A percentile compares a stretch with the other conserved stretches of the same genome.
Conservation (phyloP, 768 basidiomycete genomes). For the Pisolithus albus region DNA sequence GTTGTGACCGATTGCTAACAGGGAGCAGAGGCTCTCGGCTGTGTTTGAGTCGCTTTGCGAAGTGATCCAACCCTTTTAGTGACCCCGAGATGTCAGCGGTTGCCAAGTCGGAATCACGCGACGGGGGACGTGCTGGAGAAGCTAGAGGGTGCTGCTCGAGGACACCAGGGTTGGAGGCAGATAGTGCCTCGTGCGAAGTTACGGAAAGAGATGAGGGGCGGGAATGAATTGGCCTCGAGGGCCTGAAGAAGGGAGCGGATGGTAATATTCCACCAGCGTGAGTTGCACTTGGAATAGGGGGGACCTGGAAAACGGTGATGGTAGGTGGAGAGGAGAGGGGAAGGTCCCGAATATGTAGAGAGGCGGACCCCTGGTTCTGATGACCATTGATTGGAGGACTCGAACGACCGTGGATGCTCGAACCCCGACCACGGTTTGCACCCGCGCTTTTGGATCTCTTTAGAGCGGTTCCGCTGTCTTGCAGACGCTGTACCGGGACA, state of each 20-base stretch:
- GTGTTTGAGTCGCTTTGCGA: slow-evolving; percentile 44
- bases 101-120: slow-evolving; percentile 37
- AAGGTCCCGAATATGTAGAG: slow-evolving; percentile 10
- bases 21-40: slow-evolving; percentile 74
- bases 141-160: slow-evolving; percentile 35
- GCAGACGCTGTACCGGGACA: slow-evolving; percentile 9
- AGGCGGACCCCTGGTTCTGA: slow-evolving; percentile 12
- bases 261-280: slow-evolving; percentile 74
- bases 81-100: slow-evolving; percentile 16
- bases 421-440: slow-evolving; percentile 1
- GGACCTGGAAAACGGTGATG: slow-evolving; percentile 19
- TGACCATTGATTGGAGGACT: slow-evolving; percentile 4
- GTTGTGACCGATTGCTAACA: slow-evolving; percentile 16
- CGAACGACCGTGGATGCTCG: slow-evolving; percentile 5
- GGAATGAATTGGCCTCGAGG: slow-evolving; percentile 52
- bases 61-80: slow-evolving; percentile 20
- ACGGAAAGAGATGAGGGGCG: slow-evolving; percentile 31
- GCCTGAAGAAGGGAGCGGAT: slow-evolving; percentile 72
- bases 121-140: slow-evolving; percentile 30
- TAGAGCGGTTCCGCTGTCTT: slow-evolving; percentile 1
- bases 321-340: slow-evolving; percentile 24
- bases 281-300: slow-evolving; percentile 31
- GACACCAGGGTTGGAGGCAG: slow-evolving; percentile 19
- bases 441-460: slow-evolving; percentile 9
- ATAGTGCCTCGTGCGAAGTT: slow-evolving; percentile 28